Base-by-base conservation (phyloP, 192 early-diverging fungal species). In the Dissophora globulifera region DNA sequence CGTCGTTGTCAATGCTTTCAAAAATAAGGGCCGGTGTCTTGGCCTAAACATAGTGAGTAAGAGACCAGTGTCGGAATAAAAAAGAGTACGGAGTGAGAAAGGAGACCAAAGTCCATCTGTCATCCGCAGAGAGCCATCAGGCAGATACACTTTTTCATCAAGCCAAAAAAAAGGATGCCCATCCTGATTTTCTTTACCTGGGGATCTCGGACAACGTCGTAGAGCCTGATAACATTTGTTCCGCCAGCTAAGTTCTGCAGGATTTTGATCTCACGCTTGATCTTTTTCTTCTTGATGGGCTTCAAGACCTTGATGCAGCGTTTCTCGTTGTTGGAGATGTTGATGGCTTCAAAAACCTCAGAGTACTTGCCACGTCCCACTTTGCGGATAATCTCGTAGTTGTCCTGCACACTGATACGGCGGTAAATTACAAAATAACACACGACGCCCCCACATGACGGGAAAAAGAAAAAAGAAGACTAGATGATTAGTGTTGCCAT, bases 211-310 rank as follows among this genome's bases (percentile, higher is more conserved):
- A 99, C 97, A 61, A 99, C 87, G 72, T 99, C 96, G 58, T 89
- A 85, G 40, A 99, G 85, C 62, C 88, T 84, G 61, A 99, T 87
- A 52, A 99, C 85, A 81, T 99, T 99, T 23, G 90, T 84, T 27
- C 97, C 97, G 58, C 96, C 95, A 29, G 90, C 86, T 38, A 99
- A 85, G 68, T 97, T 97, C 78, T 97, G 95, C 78, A 99, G 84
- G 55, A 99, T 99, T 78, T 97, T 97, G 80, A 99, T 96, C 72
- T 99, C 97, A 49, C 97, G 88, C 86, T 97, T 98, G 60, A 99
- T 99, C 86, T 99, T 99, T 90, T 97, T 97, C 89, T 99, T 99
- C 84, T 99, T 99, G 67, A 99, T 95, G 13, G 97, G 97, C 83
- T 99, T 99, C 27, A 99, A 88, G 17, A 96, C 96, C 85, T 99